Evolutionary conservation across 2,329 filamentous ascomycete species (phyloP), one percentile per base, ranked within the genome.

Genomic region (Fusarium sp.): DNA sequence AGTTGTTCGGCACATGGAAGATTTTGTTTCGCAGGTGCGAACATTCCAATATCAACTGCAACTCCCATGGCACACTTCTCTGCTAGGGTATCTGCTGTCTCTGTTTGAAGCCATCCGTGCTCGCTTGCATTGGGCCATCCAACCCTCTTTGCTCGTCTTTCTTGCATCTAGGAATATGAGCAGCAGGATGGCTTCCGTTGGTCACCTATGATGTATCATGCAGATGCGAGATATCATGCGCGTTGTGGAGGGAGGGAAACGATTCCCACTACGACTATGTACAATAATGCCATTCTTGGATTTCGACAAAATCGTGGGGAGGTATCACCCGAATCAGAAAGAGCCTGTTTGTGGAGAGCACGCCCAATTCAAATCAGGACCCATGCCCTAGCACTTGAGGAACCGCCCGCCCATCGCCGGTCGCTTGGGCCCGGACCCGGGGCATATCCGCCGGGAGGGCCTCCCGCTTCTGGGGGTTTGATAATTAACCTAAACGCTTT

Each of bases 1-100:
- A 63, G 55, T 62, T 51, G 59, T 62, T 70, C 70, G 68, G 70
- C 70, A 72, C 70, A 71, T 73, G 60, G 46, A 64, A 50, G 47
- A 46, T 46, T 68, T 60, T 56, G 56, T 66, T 68, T 67, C 43
- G 28, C 41, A 56, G 52, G 35, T 59, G 50, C 40, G 41, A 65
- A 55, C 26, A 32, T 51, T 44, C 30, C 17, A 28, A 33, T 49
- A 67, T 39, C 61, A 66, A 56, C 47, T 40, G 50, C 50, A 68
- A 73, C 68, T 72, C 69, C 70, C 70, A 60, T 62, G 41, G 59
- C 67, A 59, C 44, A 54, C 50, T 70, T 57, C 54, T 58, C 56
- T 52, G 67, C 60, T 53, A 56, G 57, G 52, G 40, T 53, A 39
- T 44, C 24, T 24, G 19, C 46, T 35, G 45, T 32, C 33, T 62